A percentile compares a stretch with the other conserved stretches of the same genome.
Evolutionary conservation across 2,329 filamentous ascomycete species (phyloP).

Genomic region (Ophiostoma pallidulum): DNA sequence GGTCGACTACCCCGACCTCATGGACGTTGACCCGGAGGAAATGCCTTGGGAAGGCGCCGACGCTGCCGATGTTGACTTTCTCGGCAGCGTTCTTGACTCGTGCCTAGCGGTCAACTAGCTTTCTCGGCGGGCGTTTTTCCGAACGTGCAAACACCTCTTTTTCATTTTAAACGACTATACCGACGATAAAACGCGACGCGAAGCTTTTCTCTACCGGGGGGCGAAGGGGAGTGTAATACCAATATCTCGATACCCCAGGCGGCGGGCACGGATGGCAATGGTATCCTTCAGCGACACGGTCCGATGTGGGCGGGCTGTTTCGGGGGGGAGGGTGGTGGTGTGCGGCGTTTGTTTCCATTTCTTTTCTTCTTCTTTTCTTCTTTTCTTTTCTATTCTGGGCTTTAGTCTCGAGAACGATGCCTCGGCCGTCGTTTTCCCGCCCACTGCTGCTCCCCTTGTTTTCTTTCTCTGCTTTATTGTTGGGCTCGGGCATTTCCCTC

Average conservation of each 20-base stretch:
- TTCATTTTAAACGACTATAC: too few species aligned
- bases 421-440: too few species aligned
- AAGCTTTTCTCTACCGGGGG: too few species aligned
- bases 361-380: background rate
- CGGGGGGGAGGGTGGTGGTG: background rate
- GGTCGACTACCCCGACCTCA: conserved; percentile 38
- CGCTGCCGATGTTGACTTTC: conserved; percentile 37
- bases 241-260: background rate
- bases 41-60: conserved; percentile 55
- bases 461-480: background rate
- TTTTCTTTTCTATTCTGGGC: background rate
- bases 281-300: background rate
- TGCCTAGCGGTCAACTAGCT: conserved; percentile 43
- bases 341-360: conserved; percentile 4
- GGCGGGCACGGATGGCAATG: background rate
- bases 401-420: too few species aligned
- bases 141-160: too few species aligned
- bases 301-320: conserved; percentile 2
- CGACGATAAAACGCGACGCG: too few species aligned
- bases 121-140: too few species aligned
- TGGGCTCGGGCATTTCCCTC: conserved; percentile 2
- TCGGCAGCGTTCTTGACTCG: conserved; percentile 50
- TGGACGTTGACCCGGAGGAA: conserved; percentile 50
- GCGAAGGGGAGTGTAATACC: too few species aligned
- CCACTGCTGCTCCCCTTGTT: background rate